A percentile compares a stretch with the other conserved stretches of the same genome.
Evolutionary conservation across 768 basidiomycete genomes (phyloP).

Genomic region (Paxillus ammoniavirescens): DNA sequence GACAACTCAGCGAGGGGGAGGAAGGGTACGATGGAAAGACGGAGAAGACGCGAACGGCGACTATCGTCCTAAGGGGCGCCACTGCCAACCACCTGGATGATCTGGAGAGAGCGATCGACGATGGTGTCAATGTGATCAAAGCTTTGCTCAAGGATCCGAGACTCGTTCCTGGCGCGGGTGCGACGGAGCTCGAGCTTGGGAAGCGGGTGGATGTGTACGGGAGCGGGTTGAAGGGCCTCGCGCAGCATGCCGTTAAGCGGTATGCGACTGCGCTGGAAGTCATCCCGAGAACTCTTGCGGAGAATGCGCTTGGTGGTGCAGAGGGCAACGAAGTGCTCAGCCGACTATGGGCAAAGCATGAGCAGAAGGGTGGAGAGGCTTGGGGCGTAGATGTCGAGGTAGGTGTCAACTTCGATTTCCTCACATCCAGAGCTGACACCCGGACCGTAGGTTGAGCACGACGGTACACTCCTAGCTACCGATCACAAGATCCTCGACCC

Average conservation of each 20-base stretch:
- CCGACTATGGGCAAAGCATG: conserved; percentile 87
- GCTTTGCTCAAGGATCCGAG: conserved; percentile 85
- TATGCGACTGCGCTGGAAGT: conserved; percentile 91
- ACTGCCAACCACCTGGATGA: conserved; percentile 95
- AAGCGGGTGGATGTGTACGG: conserved; percentile 83
- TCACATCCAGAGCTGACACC: neutral
- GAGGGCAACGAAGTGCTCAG: conserved; percentile 93
- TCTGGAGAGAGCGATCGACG: conserved; percentile 93
- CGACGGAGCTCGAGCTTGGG: conserved; percentile 91
- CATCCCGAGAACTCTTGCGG: conserved; percentile 86
- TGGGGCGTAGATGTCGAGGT: conserved; percentile 94
- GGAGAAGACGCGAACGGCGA: conserved; percentile 86
- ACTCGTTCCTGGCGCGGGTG: conserved; percentile 92
- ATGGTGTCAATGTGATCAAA: conserved; percentile 96
- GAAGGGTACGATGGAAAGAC: conserved; percentile 53
- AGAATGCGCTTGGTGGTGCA: conserved; percentile 90
- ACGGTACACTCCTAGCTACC: conserved; percentile 68
- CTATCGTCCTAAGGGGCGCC: conserved; percentile 93
- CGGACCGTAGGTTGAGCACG: conserved; percentile 61
- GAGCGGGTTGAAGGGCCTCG: conserved; percentile 81
- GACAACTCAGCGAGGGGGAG: conserved; percentile 74
- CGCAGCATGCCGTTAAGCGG: conserved; percentile 90
- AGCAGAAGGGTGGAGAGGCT: conserved; percentile 63
- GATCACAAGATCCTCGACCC: conserved; percentile 78
- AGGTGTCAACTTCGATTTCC: conserved; percentile 6